Percentiles rank a stretch among this genome's conserved stretches.
Evolutionary conservation across 2,329 filamentous ascomycete species (phyloP).

Genomic region (Akanthomyces uredinophilus): DNA sequence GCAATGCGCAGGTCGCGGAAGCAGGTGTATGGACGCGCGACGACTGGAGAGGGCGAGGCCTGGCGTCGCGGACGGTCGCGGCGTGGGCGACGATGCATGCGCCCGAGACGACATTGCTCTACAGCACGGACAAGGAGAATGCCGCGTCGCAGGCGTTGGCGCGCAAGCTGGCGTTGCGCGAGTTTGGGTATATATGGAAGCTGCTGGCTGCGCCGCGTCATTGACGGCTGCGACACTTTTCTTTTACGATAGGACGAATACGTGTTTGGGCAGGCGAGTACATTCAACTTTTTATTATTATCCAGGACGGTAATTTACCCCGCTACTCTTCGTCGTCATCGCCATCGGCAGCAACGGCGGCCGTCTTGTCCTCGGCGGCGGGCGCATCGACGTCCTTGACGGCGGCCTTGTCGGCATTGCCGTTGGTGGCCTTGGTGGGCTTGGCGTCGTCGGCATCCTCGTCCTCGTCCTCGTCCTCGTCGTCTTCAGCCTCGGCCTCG

Average conservation of each 20-base stretch:
- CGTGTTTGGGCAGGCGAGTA: background rate
- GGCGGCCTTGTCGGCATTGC: conserved; percentile 22
- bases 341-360: background rate
- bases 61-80: background rate
- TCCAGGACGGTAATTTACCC: background rate
- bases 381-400: conserved; percentile 25
- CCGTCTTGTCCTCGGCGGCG: conserved; percentile 25
- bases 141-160: conserved; percentile 1
- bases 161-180: background rate
- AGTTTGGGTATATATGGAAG: conserved; percentile 13
- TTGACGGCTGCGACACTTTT: no score
- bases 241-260: background rate
- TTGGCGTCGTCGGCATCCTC: conserved; percentile 22
- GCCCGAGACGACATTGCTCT: background rate
- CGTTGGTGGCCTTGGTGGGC: conserved; percentile 12
- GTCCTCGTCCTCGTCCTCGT: conserved; percentile 24
- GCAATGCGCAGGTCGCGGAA: conserved; percentile 1
- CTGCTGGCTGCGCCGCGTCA: background rate
- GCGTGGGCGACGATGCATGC: conserved; percentile 1
- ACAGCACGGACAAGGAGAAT: conserved; percentile 1
- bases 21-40: background rate
- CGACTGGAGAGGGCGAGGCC: background rate
- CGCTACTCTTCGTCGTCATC: background rate
- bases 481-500: conserved; percentile 19
- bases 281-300: background rate